Evolutionary conservation across 345 rosid genomes (phyloP).

Genomic region (Capsella bursapastoris): DNA sequence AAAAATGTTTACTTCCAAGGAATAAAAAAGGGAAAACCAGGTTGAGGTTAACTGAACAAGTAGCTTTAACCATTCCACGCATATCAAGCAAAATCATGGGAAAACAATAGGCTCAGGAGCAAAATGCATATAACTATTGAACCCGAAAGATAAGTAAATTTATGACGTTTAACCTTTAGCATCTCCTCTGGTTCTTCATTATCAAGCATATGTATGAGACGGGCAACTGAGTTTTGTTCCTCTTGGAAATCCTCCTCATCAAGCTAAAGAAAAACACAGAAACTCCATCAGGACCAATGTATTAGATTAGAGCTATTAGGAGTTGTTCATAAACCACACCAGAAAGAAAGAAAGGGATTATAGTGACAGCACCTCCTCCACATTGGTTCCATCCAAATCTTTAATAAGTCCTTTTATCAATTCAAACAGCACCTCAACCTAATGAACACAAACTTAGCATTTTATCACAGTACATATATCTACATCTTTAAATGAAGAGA

Average conservation of each 20-base stretch:
- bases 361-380: constrained; percentile 63
- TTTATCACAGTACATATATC: constrained; percentile 17
- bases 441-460: constrained; percentile 40
- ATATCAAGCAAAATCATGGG: constrained; percentile 4
- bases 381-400: constrained; percentile 67
- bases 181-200: constrained; percentile 83
- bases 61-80: background rate
- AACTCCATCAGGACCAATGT: constrained; percentile 21
- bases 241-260: constrained; percentile 95
- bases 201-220: constrained; percentile 83
- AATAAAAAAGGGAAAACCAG: background rate
- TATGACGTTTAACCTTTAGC: constrained; percentile 61
- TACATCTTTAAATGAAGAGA: constrained; percentile 26
- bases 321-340: constrained; percentile 13
- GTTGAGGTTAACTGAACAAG: background rate
- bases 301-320: constrained; percentile 20
- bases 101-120: background rate
- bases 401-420: constrained; percentile 87
- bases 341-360: background rate
- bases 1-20: constrained; percentile 10
- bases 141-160: background rate
- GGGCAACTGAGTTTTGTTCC: constrained; percentile 90
- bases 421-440: constrained; percentile 89
- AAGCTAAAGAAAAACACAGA: constrained; percentile 51
- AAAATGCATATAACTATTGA: constrained; percentile 21